Base-by-base conservation (phyloP, 768 basidiomycete genomes). In the Lanmaoa pseudosensibilis region DNA sequence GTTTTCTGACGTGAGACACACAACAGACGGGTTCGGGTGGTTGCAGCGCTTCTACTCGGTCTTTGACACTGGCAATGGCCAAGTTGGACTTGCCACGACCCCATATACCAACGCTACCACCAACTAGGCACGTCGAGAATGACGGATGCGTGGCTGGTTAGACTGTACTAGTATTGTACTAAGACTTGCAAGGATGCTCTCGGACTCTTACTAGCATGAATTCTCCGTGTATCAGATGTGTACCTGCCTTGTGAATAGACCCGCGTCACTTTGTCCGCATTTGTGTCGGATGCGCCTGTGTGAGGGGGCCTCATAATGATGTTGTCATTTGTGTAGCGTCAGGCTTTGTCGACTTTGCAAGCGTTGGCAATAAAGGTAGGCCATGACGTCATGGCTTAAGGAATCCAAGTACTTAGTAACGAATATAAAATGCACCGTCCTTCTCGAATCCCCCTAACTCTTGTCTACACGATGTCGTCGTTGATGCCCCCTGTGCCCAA, bases 1-100 rank as follows among this genome's bases (percentile, higher is more conserved):
- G 2, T 38, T 39, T 47, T 32, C 49, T 55, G 50, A 60, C 40
- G 27, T 16, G 15, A 13, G 32, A 41, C 30, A 30, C n/a, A 12
- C 10, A 34, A 46, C 62, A 82, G 83, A 83, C 55, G 83, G 84
- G 4, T 83, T 82, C 53, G 77, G 66, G 8, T 85, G 80, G 77
- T 65, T 85, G 57, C 81, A 86, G 62, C 80, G 83, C 18, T 86
- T 81, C 78, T 85, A 87, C 68, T 78, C 75, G 30, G 79, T 79
- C 7, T 81, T 69, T 48, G 81, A 83, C 57, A 77, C 77, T 2
- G n/a, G 12, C 18, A 71, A 64, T 18, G 10, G 46, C 19, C 57
- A 36, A 47, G 60, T 71, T 21, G 69, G 69, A 19, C 16, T 71
- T 27, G 65, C 69, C 8, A 71, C 58, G 18, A 73, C 71, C 0